Evolutionary conservation across 495 filamentous ascomycete genomes (phyloP), one percentile per base, ranked within the genome.

Genomic region (Lophiostoma macrostomum): DNA sequence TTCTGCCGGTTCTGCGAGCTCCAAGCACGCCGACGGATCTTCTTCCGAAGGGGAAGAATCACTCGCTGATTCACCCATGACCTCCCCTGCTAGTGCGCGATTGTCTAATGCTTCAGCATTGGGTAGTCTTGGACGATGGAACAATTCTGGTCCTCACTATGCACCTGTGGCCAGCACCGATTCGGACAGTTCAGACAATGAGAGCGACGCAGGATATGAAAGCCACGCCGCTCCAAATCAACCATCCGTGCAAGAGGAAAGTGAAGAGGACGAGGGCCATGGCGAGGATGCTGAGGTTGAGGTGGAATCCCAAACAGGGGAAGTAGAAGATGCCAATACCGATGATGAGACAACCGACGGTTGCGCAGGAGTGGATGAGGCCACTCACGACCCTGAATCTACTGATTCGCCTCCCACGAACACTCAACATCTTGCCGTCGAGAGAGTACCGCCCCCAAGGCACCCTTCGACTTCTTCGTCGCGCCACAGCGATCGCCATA

Each of bases 331-430:
- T n/a, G n/a, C n/a, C 10, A 30, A 53, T 57, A 39, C 70, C 70
- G 14, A 73, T 7, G 4, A 60, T 67, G 22, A 67, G 40, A n/a
- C n/a, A n/a, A n/a, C n/a, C n/a, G n/a, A n/a, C n/a, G n/a, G n/a
- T n/a, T n/a, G n/a, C n/a, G 44, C 58, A 67, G 14, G 66, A 11
- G 13, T 60, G 23, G 18, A 68, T 16, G 40, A 61, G 53, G 50
- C 71, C 70, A 19, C 71, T 12, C 4, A 64, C 65, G 22, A 69
- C 11, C 8, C 18, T 27, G 25, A 39, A 14, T 25, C 46, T 37
- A 16, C 43, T 23, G 58, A 69, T 27, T n/a, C n/a, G 11, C 10
- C 25, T 35, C 13, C 24, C 1, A 34, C 27, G 16, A 53, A 43
- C 20, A 30, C 42, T 5, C 45, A 46, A 18, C 30, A 48, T 28